Conservation (phyloP, 441 rosid species). For the Metrosideros polymorpha region DNA sequence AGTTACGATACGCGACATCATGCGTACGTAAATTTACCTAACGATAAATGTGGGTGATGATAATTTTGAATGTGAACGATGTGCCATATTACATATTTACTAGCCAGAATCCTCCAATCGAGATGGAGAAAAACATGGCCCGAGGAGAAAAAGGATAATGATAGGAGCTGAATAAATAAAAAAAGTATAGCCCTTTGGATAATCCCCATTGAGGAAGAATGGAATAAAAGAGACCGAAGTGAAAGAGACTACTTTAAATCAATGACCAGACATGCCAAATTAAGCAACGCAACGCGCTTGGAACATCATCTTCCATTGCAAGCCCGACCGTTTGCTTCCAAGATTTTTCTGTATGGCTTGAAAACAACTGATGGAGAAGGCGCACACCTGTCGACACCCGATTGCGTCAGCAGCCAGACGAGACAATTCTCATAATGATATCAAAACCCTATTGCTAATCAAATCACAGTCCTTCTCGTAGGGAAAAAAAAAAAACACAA, state of each 20-base stretch:
- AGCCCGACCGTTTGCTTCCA: background rate
- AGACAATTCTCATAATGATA: background rate
- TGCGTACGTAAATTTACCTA: background rate
- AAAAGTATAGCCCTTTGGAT: background rate
- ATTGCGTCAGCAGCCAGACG: background rate
- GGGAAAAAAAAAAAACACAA: background rate
- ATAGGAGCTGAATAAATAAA: background rate
- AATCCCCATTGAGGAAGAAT: background rate
- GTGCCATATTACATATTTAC: background rate
- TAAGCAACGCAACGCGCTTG: background rate
- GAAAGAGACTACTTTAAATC: background rate
- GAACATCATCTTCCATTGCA: background rate
- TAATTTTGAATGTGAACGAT: background rate
- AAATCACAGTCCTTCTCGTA: background rate
- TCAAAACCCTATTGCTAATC: background rate
- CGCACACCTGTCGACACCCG: background rate
- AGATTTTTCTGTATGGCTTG: background rate
- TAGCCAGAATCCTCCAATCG: background rate
- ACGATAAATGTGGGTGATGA: background rate
- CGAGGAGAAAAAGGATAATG: background rate
- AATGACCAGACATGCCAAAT: background rate
- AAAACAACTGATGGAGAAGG: background rate
- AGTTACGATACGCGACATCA: background rate
- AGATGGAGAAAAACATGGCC: background rate
- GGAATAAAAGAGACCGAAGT: background rate